Base-by-base conservation (phyloP, 2,329 filamentous ascomycete species). In the Aureobasidium mangrovei region DNA sequence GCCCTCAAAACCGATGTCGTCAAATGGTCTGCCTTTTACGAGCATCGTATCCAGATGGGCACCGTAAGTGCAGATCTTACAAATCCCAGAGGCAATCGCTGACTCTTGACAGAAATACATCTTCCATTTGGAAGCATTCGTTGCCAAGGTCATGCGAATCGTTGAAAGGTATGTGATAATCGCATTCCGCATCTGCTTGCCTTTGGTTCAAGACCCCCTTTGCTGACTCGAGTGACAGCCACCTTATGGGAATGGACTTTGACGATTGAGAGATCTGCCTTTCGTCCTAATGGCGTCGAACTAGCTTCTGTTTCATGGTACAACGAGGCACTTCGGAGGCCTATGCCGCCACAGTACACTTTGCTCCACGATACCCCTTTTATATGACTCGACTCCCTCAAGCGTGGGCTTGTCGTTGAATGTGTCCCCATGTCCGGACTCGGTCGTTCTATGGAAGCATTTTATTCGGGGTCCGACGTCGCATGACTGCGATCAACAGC, bases 111-210 rank as follows among this genome's bases (percentile, higher is more conserved):
- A 76, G 70, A 98, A 98, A 77, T 87, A 95, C 56, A 97, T 98
- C 59, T 98, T 98, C 71, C 94, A 98, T 66, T 75, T 98, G 3
- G 94, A 98, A 72, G 93, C 93, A 3, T 98, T 98, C 71, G 93
- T 98, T 56, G 91, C 91, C 56, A 97, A 96, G 74, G 95, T 97
- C 69, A 97, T 98, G 91, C 82, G 91, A 62, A 82, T 97, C 61
- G 81, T 91, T 59, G 93, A 98, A 75, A 91, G 90, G 83, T 94
- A 83, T 60, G 74, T 67, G 3, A 7, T 28, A 18, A 46, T 31
- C n/a, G 32, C 18, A 38, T 28, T 44, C 10, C 18, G 6, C 18
- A 39, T 39, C 12, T n/a, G 6, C 18, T 18, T 31, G 4, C 3
- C 12, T 31, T 6, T 10, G 12, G 7, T 7, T 40, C 28, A 26